Evolutionary conservation across 169 alveolate genomes (phyloP).

Genomic region (Haemoproteus tartakovskyi): DNA sequence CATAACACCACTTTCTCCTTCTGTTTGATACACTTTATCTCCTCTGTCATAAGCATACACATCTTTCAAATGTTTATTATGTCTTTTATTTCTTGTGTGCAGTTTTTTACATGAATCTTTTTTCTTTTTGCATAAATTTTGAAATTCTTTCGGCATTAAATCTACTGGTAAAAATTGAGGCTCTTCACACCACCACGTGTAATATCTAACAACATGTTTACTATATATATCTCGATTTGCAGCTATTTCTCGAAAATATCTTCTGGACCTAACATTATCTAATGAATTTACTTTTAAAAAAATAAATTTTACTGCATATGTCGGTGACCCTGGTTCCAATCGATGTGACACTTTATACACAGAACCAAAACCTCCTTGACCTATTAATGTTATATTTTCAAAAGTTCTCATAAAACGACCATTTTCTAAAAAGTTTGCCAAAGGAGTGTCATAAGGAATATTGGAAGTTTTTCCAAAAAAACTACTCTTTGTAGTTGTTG

Average conservation of each 20-base stretch:
- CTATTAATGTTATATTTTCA: conserved; percentile 80
- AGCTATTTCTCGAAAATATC: conserved; percentile 87
- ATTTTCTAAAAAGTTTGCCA: conserved; percentile 78
- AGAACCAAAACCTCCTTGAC: conserved; percentile 89
- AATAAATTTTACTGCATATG: conserved; percentile 85
- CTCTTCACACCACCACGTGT: conserved; percentile 93
- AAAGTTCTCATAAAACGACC: conserved; percentile 85
- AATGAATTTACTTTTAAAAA: conserved; percentile 77
- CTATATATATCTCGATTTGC: conserved; percentile 86
- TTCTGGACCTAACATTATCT: conserved; percentile 80
- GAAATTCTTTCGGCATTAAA: conserved; percentile 73
- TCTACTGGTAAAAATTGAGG: conserved; percentile 85
- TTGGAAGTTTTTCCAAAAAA: conserved; percentile 26
- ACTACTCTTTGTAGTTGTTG: conserved; percentile 33
- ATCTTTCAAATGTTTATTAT: too few relatives aligned
- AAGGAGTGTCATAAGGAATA: conserved; percentile 62
- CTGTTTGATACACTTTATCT: neutral
- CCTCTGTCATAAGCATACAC: too few relatives aligned
- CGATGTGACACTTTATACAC: conserved; percentile 86
- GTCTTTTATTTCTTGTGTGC: conserved; percentile 4
- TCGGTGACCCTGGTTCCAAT: conserved; percentile 86
- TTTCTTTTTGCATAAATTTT: conserved; percentile 73
- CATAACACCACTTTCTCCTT: conserved; percentile 57
- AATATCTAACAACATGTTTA: conserved; percentile 87
- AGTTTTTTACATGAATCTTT: conserved; percentile 68